Evolutionary conservation across 352 stramenopile species (phyloP), one percentile per base, ranked within the genome.

Genomic region (Peronospora farinosa): DNA sequence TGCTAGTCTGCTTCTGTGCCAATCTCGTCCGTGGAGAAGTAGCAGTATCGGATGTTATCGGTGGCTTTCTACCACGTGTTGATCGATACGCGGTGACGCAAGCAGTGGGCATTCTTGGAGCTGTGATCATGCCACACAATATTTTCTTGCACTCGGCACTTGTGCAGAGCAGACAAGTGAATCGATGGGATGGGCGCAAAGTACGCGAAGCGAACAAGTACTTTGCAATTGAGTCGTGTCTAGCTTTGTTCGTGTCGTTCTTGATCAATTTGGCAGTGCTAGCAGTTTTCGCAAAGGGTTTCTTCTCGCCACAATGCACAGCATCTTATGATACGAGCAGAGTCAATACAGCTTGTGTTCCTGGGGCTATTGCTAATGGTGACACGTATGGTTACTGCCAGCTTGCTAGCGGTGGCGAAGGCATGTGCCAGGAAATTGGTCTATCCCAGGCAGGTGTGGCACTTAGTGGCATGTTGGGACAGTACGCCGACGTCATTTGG

Each of bases 121-220:
- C 91, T 0, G 91, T 98, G 19, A 96, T 98, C 71, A 98, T 98
- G 94, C 94, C 94, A 1, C 91, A 98, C 75, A 98, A 98, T 47
- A 76, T 98, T 12, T 98, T 96, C 55, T 65, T 98, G 28, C 94
- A 98, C 63, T 97, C 87, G 5, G 94, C 82, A 13, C 78, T 97
- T 0, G 84, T 97, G 25, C 87, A 87, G 35, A 74, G 74, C 1
- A 49, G 35, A 1, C 56, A 74, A n/a, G 54, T 93, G 1, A 72
- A 91, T 44, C 75, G 67, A 19, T 51, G 63, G 6, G 73, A 91
- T 57, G 40, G 25, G 5, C 72, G 65, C 30, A 86, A 90, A 38
- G 72, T 95, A 37, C 57, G 54, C 15, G 78, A 96, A 54, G 88
- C 88, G 7, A 96, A 95, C 71, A 91, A 93, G 44, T 98, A 96